Evolutionary conservation across 2,329 filamentous ascomycete species (phyloP).

Genomic region (Fusarium clavum): DNA sequence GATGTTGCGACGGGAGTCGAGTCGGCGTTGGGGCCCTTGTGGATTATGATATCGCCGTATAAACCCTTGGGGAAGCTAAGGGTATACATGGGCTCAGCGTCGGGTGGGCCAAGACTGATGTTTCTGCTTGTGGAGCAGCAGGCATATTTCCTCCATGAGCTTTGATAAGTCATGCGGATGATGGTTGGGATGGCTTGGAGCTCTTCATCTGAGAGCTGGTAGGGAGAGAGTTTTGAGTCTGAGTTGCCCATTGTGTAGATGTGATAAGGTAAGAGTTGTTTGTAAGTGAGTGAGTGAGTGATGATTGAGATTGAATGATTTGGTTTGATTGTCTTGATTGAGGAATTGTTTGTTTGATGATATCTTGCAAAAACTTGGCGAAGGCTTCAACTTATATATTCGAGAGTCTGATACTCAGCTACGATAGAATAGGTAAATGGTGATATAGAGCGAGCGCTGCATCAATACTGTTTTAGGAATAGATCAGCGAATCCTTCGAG

Average conservation of each 20-base stretch:
- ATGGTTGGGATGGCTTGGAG: conserved; percentile 11
- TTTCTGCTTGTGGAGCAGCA: conserved; percentile 2
- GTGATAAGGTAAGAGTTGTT: background rate
- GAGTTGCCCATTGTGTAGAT: conserved; percentile 32
- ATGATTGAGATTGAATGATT: background rate
- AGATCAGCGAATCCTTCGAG: background rate
- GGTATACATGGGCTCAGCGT: conserved; percentile 25
- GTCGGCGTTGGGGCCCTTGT: conserved; percentile 26
- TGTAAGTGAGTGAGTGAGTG: background rate
- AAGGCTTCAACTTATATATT: conserved; percentile 13
- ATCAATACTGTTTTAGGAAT: conserved; percentile 8
- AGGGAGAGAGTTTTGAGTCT: conserved; percentile 23
- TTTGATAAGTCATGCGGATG: conserved; percentile 32
- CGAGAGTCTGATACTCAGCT: background rate
- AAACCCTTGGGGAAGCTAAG: conserved; percentile 22
- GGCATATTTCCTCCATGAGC: conserved; percentile 17
- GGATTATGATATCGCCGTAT: conserved; percentile 34
- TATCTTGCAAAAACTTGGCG: background rate
- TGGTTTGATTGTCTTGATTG: background rate
- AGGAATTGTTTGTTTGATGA: background rate
- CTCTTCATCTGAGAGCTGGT: conserved; percentile 17
- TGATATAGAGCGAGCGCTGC: conserved; percentile 12
- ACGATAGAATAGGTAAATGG: background rate
- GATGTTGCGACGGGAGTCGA: conserved; percentile 21
- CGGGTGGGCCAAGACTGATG: conserved; percentile 26